Percentiles rank a stretch among this genome's conserved stretches.
These are phyloP conservation scores for Serendipita vermifera DNA, from an alignment of 768 basidiomycete species.

Conservation along the genomic window DNA sequence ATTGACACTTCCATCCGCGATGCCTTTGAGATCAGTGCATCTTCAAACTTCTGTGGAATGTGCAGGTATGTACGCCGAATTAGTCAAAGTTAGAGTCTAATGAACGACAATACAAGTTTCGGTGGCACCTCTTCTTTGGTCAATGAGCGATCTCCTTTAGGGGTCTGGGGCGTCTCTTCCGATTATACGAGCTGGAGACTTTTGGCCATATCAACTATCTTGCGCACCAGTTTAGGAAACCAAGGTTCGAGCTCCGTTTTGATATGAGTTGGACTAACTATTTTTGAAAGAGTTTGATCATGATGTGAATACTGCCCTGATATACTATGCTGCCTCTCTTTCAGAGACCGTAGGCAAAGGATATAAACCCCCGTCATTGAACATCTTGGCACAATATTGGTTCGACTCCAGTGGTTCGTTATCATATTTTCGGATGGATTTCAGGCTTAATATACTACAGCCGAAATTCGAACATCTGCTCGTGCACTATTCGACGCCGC, in stretches of 20 bases:
- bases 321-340: slow-evolving; percentile 69
- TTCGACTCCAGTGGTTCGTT: slow-evolving; percentile 56
- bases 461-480: slow-evolving; percentile 65
- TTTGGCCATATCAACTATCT: slow-evolving; percentile 49
- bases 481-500: slow-evolving; percentile 66
- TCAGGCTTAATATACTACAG: slow-evolving; percentile 27
- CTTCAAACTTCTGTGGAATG: slow-evolving; percentile 33
- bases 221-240: slow-evolving; percentile 45
- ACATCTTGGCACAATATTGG: slow-evolving; percentile 62
- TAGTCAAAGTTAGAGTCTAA: background rate
- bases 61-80: slow-evolving; percentile 29
- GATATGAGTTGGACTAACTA: slow-evolving; percentile 5
- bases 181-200: slow-evolving; percentile 57
- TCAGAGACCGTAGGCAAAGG: slow-evolving; percentile 42
- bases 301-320: slow-evolving; percentile 56
- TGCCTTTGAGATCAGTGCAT: slow-evolving; percentile 37
- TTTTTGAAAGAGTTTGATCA: slow-evolving; percentile 47
- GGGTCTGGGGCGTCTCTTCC: slow-evolving; percentile 62
- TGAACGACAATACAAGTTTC: slow-evolving; percentile 14
- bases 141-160: slow-evolving; percentile 24
- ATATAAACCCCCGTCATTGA: slow-evolving; percentile 58
- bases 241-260: background rate
- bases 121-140: slow-evolving; percentile 26
- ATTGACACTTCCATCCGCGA: slow-evolving; percentile 56
- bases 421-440: slow-evolving; percentile 2